These are phyloP conservation scores for Colletotrichum sidae DNA, from an alignment of 2,329 filamentous ascomycete species.

Conservation along the genomic window DNA sequence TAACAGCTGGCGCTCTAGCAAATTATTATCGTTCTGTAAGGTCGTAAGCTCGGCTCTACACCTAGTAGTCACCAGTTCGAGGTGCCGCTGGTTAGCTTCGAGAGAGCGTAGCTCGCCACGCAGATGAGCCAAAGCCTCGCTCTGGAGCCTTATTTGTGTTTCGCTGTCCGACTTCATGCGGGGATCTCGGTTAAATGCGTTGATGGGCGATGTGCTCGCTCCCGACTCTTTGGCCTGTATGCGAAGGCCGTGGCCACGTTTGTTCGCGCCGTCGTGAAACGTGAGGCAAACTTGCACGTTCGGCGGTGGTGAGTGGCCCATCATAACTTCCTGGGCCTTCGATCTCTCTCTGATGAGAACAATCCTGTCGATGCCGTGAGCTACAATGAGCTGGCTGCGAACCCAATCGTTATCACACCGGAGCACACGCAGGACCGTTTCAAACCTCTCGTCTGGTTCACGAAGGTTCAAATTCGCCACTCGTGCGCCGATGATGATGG, in stretches of 20 bases:
- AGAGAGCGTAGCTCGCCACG: slow-evolving; percentile 65
- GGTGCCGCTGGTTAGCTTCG: slow-evolving; percentile 58
- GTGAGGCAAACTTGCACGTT: slow-evolving; percentile 82
- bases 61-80: slow-evolving; percentile 60
- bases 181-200: slow-evolving; percentile 63
- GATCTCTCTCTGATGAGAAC: slow-evolving; percentile 78
- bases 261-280: slow-evolving; percentile 66
- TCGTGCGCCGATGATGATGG: slow-evolving; percentile 73
- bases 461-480: slow-evolving; percentile 67
- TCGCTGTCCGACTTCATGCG: slow-evolving; percentile 86
- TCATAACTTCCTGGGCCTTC: slow-evolving; percentile 78
- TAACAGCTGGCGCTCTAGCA: slow-evolving; percentile 67
- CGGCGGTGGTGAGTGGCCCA: slow-evolving; percentile 66
- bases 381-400: slow-evolving; percentile 85
- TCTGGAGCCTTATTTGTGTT: slow-evolving; percentile 69
- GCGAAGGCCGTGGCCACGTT: slow-evolving; percentile 41
- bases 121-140: slow-evolving; percentile 64
- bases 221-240: slow-evolving; percentile 25
- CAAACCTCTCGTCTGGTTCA: slow-evolving; percentile 78
- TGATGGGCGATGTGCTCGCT: slow-evolving; percentile 52
- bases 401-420: slow-evolving; percentile 85
- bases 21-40: slow-evolving; percentile 48
- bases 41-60: slow-evolving; percentile 60
- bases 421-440: slow-evolving; percentile 84
- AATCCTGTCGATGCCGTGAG: slow-evolving; percentile 83